Conservation (phyloP, 495 filamentous ascomycete species). For the Lasiosphaeria miniovina region DNA sequence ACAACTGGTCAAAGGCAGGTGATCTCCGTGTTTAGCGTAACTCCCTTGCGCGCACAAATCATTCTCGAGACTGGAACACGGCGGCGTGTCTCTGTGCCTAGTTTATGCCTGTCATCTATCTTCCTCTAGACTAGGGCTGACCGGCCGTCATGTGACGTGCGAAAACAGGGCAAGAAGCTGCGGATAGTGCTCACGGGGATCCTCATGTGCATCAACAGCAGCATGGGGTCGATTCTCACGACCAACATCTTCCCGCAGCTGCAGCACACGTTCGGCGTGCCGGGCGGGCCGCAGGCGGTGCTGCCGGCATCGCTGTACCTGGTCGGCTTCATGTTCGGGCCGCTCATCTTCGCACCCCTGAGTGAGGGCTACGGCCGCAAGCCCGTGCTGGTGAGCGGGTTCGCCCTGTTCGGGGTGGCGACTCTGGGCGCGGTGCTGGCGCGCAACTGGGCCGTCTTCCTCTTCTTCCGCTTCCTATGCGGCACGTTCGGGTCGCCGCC, state of each 20-base stretch:
- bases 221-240: conserved; percentile 25
- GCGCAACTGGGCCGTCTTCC: conserved; percentile 37
- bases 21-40: too few relatives aligned
- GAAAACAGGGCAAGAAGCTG: conserved; percentile 13
- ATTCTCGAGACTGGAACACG: neutral
- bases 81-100: too few relatives aligned
- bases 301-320: conserved; percentile 50
- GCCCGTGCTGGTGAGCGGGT: conserved; percentile 66
- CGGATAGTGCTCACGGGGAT: conserved; percentile 21
- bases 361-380: conserved; percentile 73
- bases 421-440: conserved; percentile 74
- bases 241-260: conserved; percentile 27
- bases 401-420: conserved; percentile 66
- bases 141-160: neutral
- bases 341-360: conserved; percentile 44
- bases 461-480: conserved; percentile 35
- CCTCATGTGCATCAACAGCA: conserved; percentile 21
- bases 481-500: conserved; percentile 76
- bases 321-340: conserved; percentile 59
- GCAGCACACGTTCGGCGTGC: conserved; percentile 14
- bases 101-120: too few relatives aligned
- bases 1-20: conserved; percentile 28
- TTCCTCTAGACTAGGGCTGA: too few relatives aligned
- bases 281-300: conserved; percentile 21
- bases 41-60: neutral